Conservation (phyloP, 306 rosid genomes). For the Dryas drummondii region DNA sequence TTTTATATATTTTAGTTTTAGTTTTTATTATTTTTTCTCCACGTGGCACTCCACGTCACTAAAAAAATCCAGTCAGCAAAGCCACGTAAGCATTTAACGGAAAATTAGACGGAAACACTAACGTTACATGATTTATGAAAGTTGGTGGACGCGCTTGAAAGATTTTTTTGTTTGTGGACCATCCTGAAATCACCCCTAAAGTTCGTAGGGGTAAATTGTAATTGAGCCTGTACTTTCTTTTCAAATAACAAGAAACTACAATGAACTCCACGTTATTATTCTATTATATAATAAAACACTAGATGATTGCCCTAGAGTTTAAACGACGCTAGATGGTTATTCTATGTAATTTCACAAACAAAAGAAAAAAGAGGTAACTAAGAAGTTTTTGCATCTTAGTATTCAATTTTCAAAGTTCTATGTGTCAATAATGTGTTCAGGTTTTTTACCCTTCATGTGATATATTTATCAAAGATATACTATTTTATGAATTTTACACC, state of each 20-base stretch:
- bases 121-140: too few species aligned
- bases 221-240: neutral
- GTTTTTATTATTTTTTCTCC: too few species aligned
- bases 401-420: too few species aligned
- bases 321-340: neutral
- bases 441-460: neutral
- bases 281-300: neutral
- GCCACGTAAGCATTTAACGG: too few species aligned
- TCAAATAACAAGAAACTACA: neutral
- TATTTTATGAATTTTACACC: neutral
- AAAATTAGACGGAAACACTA: too few species aligned
- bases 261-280: neutral
- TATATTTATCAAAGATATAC: neutral
- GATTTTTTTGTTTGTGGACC: too few species aligned
- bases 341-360: neutral
- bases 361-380: neutral
- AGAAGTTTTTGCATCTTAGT: neutral
- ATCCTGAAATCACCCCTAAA: too few species aligned
- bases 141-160: too few species aligned
- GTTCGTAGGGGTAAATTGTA: too few species aligned
- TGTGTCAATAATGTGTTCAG: neutral
- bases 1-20: too few species aligned
- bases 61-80: too few species aligned
- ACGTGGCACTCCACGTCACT: too few species aligned
- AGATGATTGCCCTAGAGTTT: neutral